A percentile compares a stretch with the other conserved stretches of the same genome.
These are phyloP conservation scores for Colletotrichum cordylinicola DNA, from an alignment of 2,329 filamentous ascomycete species.

Conservation along the genomic window DNA sequence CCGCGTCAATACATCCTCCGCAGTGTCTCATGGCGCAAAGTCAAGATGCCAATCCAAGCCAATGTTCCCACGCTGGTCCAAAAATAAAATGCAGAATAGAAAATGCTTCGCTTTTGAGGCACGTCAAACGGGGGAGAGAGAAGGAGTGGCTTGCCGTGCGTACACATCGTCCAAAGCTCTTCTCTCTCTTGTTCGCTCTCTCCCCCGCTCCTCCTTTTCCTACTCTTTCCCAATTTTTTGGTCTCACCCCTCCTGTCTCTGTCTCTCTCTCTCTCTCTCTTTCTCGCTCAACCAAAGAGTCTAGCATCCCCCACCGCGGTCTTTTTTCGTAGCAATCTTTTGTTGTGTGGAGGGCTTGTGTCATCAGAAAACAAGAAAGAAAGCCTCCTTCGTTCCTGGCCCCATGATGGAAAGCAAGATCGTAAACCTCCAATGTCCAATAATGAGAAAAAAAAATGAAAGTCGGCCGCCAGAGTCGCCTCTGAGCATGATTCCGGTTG, in stretches of 20 bases:
- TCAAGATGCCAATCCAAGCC: not conserved
- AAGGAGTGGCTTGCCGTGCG: not conserved
- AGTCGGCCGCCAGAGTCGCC: constrained; percentile 17
- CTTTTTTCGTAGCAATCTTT: constrained; percentile 17
- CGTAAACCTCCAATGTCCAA: not conserved
- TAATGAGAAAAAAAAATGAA: not conserved
- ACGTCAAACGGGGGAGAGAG: not conserved
- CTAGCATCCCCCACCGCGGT: constrained; percentile 15
- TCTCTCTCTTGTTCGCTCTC: not conserved
- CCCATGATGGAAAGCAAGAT: not conserved
- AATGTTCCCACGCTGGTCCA: not conserved
- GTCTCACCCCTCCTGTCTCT: not conserved
- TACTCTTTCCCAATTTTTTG: not conserved
- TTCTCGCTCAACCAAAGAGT: constrained; percentile 3
- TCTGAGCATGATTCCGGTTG: constrained; percentile 4
- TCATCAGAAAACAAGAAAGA: not conserved
- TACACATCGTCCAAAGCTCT: not conserved
- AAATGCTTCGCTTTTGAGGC: constrained; percentile 11
- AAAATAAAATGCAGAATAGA: not conserved
- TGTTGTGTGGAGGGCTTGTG: not conserved
- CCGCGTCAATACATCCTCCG: not conserved
- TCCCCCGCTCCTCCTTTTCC: not conserved
- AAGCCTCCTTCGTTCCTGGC: not conserved
- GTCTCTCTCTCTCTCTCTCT: not conserved
- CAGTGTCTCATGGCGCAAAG: not conserved